Base-by-base conservation (phyloP, 306 rosid species). In the Lithocarpus polystachyus region DNA sequence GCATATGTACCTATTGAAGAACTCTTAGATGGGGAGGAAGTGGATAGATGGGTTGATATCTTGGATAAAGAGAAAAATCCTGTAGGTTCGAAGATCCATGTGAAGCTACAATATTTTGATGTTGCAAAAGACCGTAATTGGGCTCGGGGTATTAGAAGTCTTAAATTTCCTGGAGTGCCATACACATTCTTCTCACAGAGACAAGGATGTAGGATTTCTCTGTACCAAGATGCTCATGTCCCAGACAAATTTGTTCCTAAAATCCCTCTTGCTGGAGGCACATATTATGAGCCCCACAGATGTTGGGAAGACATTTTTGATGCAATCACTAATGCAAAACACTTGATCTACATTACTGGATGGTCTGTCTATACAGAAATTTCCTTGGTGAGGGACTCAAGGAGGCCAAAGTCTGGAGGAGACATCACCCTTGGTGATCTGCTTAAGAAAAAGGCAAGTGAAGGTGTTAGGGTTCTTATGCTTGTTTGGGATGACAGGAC, bases 401-500 rank as follows among this genome's bases (percentile, higher is more conserved):
- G 96, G 82, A 86, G 93, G 86, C 86, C 86, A 35, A 89, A 87
- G 83, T 75, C 91, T 6, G 96, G 96, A 22, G 93, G 96, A 69
- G 91, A 91, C 60, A 35, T 8, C 57, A 81, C 29, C 13, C 62
- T 91, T 65, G 96, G 96, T 51, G 96, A 91, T 75, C 86, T 91
- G 79, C 91, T 91, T 68, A 89, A 89, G 88, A 82, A 81, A 75
- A 91, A 86, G 77, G 89, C 93, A 72, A 84, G 84, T 72, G 96
- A 91, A 84, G 96, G 96, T 70, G 91, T 91, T 62, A 84, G 78
- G 71, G 89, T 91, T 18, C 79, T 91, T 77, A 89, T 91, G 89
- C 96, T 91, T 79, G 88, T 91, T 68, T 91, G 96, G 96, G 96
- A 91, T 77, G 93, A 91, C 81, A 91, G 96, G 79, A 91, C 96